Evolutionary conservation across 2,329 filamentous ascomycete species (phyloP).

Genomic region (Hymenotorrendiella dingleyae): DNA sequence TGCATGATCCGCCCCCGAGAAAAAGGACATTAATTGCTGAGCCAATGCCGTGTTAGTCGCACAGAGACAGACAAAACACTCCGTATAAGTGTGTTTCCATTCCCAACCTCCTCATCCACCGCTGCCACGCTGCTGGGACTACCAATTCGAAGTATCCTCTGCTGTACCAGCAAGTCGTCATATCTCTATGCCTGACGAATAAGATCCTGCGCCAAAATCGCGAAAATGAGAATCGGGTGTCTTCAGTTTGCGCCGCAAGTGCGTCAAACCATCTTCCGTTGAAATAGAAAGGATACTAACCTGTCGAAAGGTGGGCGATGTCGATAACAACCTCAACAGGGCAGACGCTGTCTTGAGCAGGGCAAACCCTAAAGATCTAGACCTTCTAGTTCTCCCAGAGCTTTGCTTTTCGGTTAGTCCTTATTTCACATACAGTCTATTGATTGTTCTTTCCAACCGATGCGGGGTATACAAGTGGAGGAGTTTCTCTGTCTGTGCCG

Average conservation of each 20-base stretch:
- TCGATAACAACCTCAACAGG: slow-evolving; percentile 63
- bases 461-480: too few relatives aligned
- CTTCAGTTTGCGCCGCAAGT: slow-evolving; percentile 66
- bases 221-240: slow-evolving; percentile 60
- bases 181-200: background rate
- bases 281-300: background rate
- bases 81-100: too few relatives aligned
- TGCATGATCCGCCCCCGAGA: too few relatives aligned
- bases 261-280: background rate
- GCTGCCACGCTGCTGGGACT: too few relatives aligned
- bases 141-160: too few relatives aligned
- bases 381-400: slow-evolving; percentile 70
- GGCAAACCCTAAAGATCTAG: slow-evolving; percentile 48
- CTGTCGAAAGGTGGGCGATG: slow-evolving; percentile 51
- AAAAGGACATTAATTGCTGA: too few relatives aligned
- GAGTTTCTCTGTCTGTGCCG: too few relatives aligned
- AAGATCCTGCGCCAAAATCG: background rate
- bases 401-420: slow-evolving; percentile 32
- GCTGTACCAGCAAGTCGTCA: background rate
- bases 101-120: too few relatives aligned
- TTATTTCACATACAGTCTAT: too few relatives aligned
- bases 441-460: too few relatives aligned
- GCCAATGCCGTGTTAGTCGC: too few relatives aligned
- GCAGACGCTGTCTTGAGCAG: slow-evolving; percentile 58
- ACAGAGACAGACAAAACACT: too few relatives aligned